These are phyloP conservation scores for Niveomyces coronatus DNA, from an alignment of 2,329 filamentous ascomycete species.

Conservation along the genomic window DNA sequence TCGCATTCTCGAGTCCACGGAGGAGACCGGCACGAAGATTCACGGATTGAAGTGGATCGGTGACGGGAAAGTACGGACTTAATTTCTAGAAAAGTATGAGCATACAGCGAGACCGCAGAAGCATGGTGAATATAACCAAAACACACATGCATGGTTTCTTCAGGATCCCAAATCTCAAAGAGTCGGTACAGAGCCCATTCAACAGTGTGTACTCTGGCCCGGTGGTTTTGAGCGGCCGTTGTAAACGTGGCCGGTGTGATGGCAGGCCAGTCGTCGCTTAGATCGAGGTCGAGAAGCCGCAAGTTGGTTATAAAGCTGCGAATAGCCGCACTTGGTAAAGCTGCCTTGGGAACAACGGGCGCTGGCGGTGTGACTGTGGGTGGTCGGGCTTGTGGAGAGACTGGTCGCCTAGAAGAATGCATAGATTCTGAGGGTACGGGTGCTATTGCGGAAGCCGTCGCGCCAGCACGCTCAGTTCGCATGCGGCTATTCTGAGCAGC, in stretches of 20 bases:
- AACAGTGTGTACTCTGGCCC: slow-evolving; percentile 68
- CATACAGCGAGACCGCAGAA: not conserved
- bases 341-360: not conserved
- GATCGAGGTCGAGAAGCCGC: slow-evolving; percentile 70
- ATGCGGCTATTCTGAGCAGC: slow-evolving; percentile 7
- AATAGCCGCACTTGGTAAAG: not conserved
- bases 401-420: slow-evolving; percentile 3
- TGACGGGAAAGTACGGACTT: slow-evolving; percentile 79
- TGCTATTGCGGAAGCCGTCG: not conserved
- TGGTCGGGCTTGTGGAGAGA: slow-evolving; percentile 4
- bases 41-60: slow-evolving; percentile 81
- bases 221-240: slow-evolving; percentile 61
- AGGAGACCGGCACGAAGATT: slow-evolving; percentile 81
- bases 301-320: slow-evolving; percentile 68
- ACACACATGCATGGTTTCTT: slow-evolving; percentile 68
- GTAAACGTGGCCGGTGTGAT: slow-evolving; percentile 64
- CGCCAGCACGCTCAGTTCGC: slow-evolving; percentile 5
- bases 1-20: slow-evolving; percentile 70
- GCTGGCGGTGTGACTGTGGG: not conserved
- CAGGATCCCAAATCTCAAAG: slow-evolving; percentile 72
- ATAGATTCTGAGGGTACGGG: no score
- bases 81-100: slow-evolving; percentile 54
- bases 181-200: slow-evolving; percentile 91
- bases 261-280: slow-evolving; percentile 66
- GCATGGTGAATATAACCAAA: slow-evolving; percentile 11